These are phyloP conservation scores for Scedosporium boydii DNA, from an alignment of 2,329 filamentous ascomycete genomes.

Conservation along the genomic window DNA sequence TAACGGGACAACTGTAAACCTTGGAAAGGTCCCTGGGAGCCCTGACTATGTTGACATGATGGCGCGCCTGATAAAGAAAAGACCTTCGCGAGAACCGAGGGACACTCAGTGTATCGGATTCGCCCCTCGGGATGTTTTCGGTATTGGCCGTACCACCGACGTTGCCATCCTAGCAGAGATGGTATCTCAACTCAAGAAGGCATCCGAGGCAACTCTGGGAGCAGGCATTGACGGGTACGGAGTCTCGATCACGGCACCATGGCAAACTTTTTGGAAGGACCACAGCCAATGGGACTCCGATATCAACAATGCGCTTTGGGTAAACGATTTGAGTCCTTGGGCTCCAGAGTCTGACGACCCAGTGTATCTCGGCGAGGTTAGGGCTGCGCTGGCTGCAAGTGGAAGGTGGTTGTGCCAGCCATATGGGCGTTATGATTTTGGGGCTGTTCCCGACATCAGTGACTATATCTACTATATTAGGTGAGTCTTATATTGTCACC, in stretches of 20 bases:
- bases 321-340: not conserved
- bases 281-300: not conserved
- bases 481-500: not conserved
- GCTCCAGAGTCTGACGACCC: not conserved
- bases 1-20: not conserved
- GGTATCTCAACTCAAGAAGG: not conserved
- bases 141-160: not conserved
- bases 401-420: not conserved
- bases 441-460: not conserved
- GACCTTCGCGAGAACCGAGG: not conserved
- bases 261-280: not conserved
- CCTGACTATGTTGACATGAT: not conserved
- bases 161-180: not conserved
- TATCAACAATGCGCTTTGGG: not conserved
- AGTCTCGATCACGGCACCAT: not conserved
- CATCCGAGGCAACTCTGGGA: not conserved
- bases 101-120: not conserved
- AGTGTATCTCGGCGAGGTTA: not conserved
- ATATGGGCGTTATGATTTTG: not conserved
- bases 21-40: not conserved
- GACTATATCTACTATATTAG: slow-evolving; percentile 2
- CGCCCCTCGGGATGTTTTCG: not conserved
- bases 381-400: not conserved
- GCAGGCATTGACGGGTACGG: not conserved
- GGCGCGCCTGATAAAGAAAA: not conserved